These are phyloP conservation scores for Phytopythium boreale DNA, from an alignment of 352 stramenopile species.

Conservation along the genomic window DNA sequence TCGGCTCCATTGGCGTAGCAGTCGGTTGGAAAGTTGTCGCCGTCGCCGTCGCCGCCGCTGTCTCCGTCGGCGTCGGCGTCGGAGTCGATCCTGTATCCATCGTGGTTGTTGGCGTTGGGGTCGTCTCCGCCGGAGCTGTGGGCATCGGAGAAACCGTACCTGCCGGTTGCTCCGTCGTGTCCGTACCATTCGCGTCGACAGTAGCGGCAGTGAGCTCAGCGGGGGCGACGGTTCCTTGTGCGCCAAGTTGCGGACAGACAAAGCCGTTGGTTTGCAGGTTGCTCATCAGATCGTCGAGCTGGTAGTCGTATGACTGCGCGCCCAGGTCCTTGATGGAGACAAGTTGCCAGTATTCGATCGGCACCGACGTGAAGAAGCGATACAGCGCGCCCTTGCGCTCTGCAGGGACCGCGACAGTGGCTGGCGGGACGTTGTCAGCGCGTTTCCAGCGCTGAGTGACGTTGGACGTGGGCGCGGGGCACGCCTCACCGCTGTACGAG, in stretches of 20 bases:
- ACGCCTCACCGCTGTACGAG: constrained; percentile 16
- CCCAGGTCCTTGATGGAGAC: constrained; percentile 27
- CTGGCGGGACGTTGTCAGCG: constrained; percentile 10
- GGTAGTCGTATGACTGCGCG: constrained; percentile 23
- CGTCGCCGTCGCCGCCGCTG: not conserved
- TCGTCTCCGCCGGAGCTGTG: not conserved
- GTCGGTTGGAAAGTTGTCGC: not conserved
- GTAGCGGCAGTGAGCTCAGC: not conserved
- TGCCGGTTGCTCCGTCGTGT: constrained; percentile 1
- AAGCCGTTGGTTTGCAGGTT: constrained; percentile 27
- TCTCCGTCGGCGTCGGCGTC: not conserved
- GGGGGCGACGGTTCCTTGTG: not conserved
- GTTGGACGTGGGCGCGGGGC: constrained; percentile 16
- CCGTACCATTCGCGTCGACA: not conserved
- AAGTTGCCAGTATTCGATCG: constrained; percentile 22
- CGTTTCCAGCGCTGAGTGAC: constrained; percentile 31
- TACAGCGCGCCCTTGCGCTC: constrained; percentile 18
- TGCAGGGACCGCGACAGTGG: constrained; percentile 10
- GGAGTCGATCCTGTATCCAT: not conserved
- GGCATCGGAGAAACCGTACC: not conserved
- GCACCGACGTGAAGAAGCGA: constrained; percentile 20
- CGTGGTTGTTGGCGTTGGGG: not conserved
- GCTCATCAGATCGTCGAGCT: constrained; percentile 22
- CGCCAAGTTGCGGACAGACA: constrained; percentile 17
- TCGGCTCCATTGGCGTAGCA: not conserved